Percentiles rank a stretch among this genome's conserved stretches.
These are phyloP conservation scores for Ricinus communis DNA, from an alignment of 345 rosid species.

Conservation along the genomic window DNA sequence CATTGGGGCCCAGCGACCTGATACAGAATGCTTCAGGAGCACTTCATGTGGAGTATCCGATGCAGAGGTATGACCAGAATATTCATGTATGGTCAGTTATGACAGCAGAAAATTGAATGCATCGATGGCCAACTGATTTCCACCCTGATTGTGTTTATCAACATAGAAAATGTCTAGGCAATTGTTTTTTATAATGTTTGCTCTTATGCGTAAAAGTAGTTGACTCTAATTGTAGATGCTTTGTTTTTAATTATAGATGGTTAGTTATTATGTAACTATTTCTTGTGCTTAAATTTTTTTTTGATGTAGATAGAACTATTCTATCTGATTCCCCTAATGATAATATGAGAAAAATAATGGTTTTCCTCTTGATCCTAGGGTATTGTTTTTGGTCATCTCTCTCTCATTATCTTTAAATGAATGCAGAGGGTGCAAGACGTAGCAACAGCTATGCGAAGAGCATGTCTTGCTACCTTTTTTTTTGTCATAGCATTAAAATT, in stretches of 20 bases:
- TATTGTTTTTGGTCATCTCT: neutral
- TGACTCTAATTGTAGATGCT: neutral
- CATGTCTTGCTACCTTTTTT: neutral
- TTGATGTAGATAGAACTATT: neutral
- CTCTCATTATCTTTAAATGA: neutral
- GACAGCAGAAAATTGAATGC: neutral
- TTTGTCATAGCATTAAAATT: too few species aligned
- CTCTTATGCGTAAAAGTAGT: neutral
- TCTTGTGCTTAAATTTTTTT: neutral
- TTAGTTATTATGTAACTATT: too few species aligned
- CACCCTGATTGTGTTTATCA: neutral
- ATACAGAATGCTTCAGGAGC: constrained; percentile 87
- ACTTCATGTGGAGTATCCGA: constrained; percentile 69
- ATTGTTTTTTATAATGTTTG: neutral
- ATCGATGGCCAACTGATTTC: neutral
- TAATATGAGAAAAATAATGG: neutral
- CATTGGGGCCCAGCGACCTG: constrained; percentile 70
- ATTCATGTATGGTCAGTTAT: neutral
- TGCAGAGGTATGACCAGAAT: constrained; percentile 46
- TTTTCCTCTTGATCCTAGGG: neutral
- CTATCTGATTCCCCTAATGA: neutral
- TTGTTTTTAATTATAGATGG: neutral
- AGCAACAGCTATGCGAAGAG: neutral
- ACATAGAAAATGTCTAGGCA: neutral
- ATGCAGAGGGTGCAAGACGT: neutral